Evolutionary conservation across 306 rosid species (phyloP), one percentile per base, ranked within the genome.

Genomic region (Mucuna pruriens): DNA sequence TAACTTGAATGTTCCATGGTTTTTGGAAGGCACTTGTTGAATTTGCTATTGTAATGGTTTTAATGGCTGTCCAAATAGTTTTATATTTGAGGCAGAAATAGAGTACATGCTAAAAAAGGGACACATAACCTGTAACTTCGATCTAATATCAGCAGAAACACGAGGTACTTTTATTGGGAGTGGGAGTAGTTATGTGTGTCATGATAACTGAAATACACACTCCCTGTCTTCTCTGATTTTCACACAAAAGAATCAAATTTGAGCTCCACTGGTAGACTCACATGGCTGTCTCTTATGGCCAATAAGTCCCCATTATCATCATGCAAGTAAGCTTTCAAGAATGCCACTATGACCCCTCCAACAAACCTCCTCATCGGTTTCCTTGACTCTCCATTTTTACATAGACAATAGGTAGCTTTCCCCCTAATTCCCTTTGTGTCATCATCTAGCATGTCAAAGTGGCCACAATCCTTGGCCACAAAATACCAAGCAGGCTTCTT

Each of bases 311-410:
- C 67, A 9, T 26, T 4, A 74, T 91, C 93, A 73, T 82, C 92
- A 31, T 60, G 82, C 45, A 91, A 74, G 75, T 84, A 85, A 79
- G 91, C 95, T 75, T 87, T 90, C 87, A 95, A 48, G 90, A 95
- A 95, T 3, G 97, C 97, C 69, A 95, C 92, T 7, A 87, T 76
- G 79, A 75, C 74, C 36, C 99, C 99, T 29, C 95, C 95, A 80
- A 90, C 95, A 87, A 95, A 93, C 63, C 23, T 88, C 82, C 99
- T 91, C 99, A 95, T 95, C n/a, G 93, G 93, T 45, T 87, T 90
- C 72, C 97, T 89, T 7, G 95, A 86, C 51, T 86, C 82, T 2
- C 97, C 97, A 82, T 89, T 91, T 77, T 84, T 89, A 86, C 99
- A 93, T 48, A 89, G 7, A 84, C 89, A 93, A 45, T 90, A 79